phyloP scores from a whole-genome alignment of 2,329 filamentous ascomycete genomes.

The Aspergillus sojae region DNA sequence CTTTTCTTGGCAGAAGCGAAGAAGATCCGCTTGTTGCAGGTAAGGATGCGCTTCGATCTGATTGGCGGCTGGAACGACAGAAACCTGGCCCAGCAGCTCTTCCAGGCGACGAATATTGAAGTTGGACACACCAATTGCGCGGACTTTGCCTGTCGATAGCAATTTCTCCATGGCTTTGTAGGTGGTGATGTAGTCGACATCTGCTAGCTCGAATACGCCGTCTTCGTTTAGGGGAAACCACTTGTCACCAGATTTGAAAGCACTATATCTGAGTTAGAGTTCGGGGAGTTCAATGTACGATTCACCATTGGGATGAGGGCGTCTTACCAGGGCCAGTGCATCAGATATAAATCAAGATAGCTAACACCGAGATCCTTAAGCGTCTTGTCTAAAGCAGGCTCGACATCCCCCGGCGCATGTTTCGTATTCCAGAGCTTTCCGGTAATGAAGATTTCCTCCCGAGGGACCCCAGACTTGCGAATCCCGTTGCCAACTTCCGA shows the following conservation, averaged over 20 bases:
- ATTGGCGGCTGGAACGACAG: constrained; percentile 71
- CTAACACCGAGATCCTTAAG: constrained; percentile 63
- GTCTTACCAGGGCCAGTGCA: constrained; percentile 55
- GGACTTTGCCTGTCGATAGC: constrained; percentile 59
- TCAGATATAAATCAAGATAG: constrained; percentile 71
- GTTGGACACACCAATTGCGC: constrained; percentile 71
- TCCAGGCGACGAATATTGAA: constrained; percentile 76
- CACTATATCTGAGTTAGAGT: constrained; percentile 9
- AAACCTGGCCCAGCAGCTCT: constrained; percentile 68
- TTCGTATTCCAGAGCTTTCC: constrained; percentile 83
- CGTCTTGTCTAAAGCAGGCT: constrained; percentile 62
- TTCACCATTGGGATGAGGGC: too few species aligned
- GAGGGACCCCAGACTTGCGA: constrained; percentile 64
- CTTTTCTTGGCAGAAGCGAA: constrained; percentile 56
- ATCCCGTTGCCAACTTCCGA: constrained; percentile 68
- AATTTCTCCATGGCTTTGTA: constrained; percentile 63
- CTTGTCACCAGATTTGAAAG: constrained; percentile 24
- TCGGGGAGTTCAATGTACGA: not conserved
- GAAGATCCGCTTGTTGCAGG: constrained; percentile 50
- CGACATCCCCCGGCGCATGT: constrained; percentile 64
- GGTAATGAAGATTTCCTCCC: constrained; percentile 70
- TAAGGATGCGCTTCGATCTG: constrained; percentile 50
- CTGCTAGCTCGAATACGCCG: constrained; percentile 24
- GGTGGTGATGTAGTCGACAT: constrained; percentile 41
- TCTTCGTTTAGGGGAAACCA: constrained; percentile 28